These are phyloP conservation scores for Pleodorina starrii DNA, from an alignment of 139 green algal species.

Conservation along the genomic window DNA sequence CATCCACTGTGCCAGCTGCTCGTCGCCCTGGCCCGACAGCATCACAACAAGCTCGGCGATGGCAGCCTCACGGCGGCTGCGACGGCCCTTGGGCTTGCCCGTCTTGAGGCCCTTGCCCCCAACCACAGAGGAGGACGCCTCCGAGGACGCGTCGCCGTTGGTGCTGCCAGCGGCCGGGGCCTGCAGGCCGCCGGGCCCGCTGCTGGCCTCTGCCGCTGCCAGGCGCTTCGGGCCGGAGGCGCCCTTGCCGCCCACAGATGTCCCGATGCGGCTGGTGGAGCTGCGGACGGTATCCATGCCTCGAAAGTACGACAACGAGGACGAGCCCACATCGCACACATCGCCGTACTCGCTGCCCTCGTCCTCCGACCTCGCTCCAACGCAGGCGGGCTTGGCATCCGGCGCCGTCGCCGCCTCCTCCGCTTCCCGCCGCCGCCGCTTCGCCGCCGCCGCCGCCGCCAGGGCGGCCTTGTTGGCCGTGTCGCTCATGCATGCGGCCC, in stretches of 20 bases:
- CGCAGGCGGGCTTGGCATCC: neutral
- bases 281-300: no score
- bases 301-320: no score
- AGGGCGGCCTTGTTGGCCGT: conserved; percentile 1
- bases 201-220: no score
- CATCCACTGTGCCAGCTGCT: conserved; percentile 53
- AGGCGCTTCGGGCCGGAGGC: no score
- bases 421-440: neutral
- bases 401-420: no score
- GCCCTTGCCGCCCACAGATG: no score
- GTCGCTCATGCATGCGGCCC: conserved; percentile 21
- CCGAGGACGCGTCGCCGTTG: neutral
- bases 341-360: neutral
- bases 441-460: neutral
- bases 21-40: conserved; percentile 15
- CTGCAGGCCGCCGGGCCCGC: no score
- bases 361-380: neutral
- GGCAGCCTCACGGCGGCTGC: neutral
- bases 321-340: no score
- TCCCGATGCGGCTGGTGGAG: no score
- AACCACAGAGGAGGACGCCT: neutral
- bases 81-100: neutral
- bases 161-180: no score
- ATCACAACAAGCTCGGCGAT: conserved; percentile 17
- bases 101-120: neutral